These are phyloP conservation scores for Macrocystidia cucumis DNA, from an alignment of 1,284 basidiomycete genomes.

Conservation along the genomic window DNA sequence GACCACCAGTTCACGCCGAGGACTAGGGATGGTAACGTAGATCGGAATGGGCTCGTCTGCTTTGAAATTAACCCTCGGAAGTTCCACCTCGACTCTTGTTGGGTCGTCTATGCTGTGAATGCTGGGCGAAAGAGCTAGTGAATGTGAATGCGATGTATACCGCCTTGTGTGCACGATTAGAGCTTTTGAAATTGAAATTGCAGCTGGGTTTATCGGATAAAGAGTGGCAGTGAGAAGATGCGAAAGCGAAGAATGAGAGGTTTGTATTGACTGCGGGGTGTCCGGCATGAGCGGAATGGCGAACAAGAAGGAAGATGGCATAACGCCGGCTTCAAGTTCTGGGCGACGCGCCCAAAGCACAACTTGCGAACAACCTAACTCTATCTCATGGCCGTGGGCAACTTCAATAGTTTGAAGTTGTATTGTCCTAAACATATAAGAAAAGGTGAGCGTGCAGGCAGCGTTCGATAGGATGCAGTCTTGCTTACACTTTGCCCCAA, in stretches of 20 bases:
- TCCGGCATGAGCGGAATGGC: slow-evolving; percentile 68
- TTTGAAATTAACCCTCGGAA: slow-evolving; percentile 63
- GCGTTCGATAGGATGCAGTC: slow-evolving; percentile 7
- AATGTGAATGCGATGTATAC: slow-evolving; percentile 57
- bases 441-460: slow-evolving; percentile 13
- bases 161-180: slow-evolving; percentile 64
- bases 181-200: slow-evolving; percentile 40
- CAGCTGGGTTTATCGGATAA: slow-evolving; percentile 35
- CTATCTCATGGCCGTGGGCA: slow-evolving; percentile 51
- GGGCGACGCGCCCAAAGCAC: slow-evolving; percentile 45
- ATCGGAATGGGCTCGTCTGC: slow-evolving; percentile 66
- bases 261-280: slow-evolving; percentile 70
- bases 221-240: slow-evolving; percentile 63
- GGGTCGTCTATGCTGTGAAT: slow-evolving; percentile 51
- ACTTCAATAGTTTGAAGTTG: slow-evolving; percentile 60
- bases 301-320: slow-evolving; percentile 65
- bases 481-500: slow-evolving; percentile 65
- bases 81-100: slow-evolving; percentile 55
- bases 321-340: slow-evolving; percentile 21
- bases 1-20: slow-evolving; percentile 52
- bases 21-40: slow-evolving; percentile 71
- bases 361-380: slow-evolving; percentile 48
- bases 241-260: slow-evolving; percentile 57
- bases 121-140: slow-evolving; percentile 49
- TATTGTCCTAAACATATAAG: slow-evolving; percentile 49